Percentiles rank a stretch among this genome's conserved stretches.
Conservation (phyloP, 306 rosid genomes). For the Cyclanthera cordifolia region DNA sequence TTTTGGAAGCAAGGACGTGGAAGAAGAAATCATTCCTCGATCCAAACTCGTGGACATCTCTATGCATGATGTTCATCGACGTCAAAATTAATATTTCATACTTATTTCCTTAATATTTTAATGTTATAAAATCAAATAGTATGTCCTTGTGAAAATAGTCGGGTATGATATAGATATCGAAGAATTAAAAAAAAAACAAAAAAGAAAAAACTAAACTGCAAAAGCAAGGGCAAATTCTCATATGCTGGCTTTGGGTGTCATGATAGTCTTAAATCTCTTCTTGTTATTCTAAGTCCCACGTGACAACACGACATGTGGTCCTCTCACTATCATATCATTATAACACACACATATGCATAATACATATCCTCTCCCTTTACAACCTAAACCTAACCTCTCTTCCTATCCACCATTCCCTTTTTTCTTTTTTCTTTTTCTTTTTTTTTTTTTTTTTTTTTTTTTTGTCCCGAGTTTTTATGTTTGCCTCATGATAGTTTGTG, state of each 20-base stretch:
- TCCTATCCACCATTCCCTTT: too few relatives aligned
- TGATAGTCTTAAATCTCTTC: background rate
- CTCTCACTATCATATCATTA: conserved; percentile 9
- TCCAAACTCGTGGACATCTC: too few relatives aligned
- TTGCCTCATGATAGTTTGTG: too few relatives aligned
- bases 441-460: background rate
- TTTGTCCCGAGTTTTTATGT: background rate
- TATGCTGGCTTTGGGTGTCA: conserved; percentile 11
- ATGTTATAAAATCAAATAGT: too few relatives aligned
- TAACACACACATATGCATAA: background rate
- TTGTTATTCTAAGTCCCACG: background rate
- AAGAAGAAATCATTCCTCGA: too few relatives aligned
- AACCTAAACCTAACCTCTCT: background rate
- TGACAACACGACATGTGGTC: conserved; percentile 12
- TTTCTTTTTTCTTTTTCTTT: background rate
- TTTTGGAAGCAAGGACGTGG: too few relatives aligned
- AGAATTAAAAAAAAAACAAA: background rate
- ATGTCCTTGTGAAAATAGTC: too few relatives aligned
- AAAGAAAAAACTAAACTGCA: background rate
- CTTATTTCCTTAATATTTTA: too few relatives aligned
- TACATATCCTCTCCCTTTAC: background rate
- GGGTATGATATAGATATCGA: too few relatives aligned
- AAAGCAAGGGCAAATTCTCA: background rate
- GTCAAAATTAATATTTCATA: too few relatives aligned
- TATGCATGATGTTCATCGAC: too few relatives aligned